A percentile compares a stretch with the other conserved stretches of the same genome.
phyloP scores from a whole-genome alignment of 345 rosid species.

The Salix koriyanagi region DNA sequence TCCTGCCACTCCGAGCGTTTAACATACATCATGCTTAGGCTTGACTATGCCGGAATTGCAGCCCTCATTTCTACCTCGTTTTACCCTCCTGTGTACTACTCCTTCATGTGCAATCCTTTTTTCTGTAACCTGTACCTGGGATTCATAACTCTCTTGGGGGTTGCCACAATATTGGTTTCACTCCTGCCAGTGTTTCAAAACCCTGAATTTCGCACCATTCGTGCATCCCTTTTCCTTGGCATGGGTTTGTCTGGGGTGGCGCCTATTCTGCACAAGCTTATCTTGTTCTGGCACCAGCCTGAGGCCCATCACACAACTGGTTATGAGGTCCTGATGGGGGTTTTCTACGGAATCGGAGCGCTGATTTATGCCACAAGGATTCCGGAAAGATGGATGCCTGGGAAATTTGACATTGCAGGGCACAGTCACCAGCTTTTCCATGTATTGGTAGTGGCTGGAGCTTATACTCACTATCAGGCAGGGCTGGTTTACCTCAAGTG shows the following conservation, averaged over 20 bases:
- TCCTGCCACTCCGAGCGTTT: constrained; percentile 82
- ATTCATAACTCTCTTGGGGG: constrained; percentile 77
- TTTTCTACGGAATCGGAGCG: constrained; percentile 66
- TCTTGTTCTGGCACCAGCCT: constrained; percentile 69
- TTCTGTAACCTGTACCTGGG: constrained; percentile 86
- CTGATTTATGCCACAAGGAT: constrained; percentile 73
- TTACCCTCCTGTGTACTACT: constrained; percentile 84
- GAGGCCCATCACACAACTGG: constrained; percentile 91
- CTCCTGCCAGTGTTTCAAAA: constrained; percentile 78
- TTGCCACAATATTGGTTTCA: constrained; percentile 59
- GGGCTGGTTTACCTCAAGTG: constrained; percentile 79
- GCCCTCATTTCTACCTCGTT: constrained; percentile 89
- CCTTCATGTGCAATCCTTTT: constrained; percentile 91
- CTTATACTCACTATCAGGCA: constrained; percentile 74
- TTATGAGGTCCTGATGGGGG: constrained; percentile 76
- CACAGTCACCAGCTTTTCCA: constrained; percentile 93
- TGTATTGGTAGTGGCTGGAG: constrained; percentile 78
- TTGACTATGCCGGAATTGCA: constrained; percentile 85
- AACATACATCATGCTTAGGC: constrained; percentile 89
- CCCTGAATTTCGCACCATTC: constrained; percentile 58
- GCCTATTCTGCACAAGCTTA: constrained; percentile 75
- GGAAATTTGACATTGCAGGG: constrained; percentile 88
- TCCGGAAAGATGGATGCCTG: constrained; percentile 94
- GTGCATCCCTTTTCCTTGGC: constrained; percentile 72
- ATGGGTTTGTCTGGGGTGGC: constrained; percentile 83